Evolutionary conservation across 2,329 filamentous ascomycete species (phyloP), one percentile per base, ranked within the genome.

Genomic region (Corinectria fuckeliana): DNA sequence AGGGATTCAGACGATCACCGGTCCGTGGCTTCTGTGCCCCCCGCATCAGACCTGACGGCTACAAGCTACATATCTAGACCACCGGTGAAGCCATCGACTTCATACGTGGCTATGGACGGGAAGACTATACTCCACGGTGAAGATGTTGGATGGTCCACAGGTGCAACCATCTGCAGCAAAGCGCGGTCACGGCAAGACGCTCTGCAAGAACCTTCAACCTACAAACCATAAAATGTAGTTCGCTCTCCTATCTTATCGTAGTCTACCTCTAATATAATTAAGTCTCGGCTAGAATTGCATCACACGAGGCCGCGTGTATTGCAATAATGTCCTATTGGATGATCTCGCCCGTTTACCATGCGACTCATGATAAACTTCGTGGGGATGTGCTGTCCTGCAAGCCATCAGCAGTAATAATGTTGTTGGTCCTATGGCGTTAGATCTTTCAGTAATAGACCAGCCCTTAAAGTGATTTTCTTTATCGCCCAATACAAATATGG

Each of bases 291-390:
- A 30, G n/a, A 50, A 50, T 13, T 32, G 30, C 30, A 3, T 1
- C 30, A 4, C 14, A 50, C 21, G 10, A 25, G 6, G 50, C 51
- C 51, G 51, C 41, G 41, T 45, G 28, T 47, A 54, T 21, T 41
- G 32, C 51, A 54, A 47, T 54, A 41, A 54, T 25, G 38, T 55
- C 51, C 51, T 38, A 14, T 55, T 55, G 51, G 51, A 30, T 48
- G 32, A 28, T 30, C 51, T 41, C 9, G 16, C 21, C 21, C 34
- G 25, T 2, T 41, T 42, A 13, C 36, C 18, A 45, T 36, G 32
- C 32, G 32, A 36, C 6, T 9, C 32, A 36, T 36, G 32, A 36
- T 36, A n/a, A 36, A 36, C 32, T 36, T 18, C 14, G 32, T n/a
- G 32, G 8, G 32, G 32, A 36, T 36, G 7, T n/a, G n/a, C 32